These are phyloP conservation scores for Scutellaria baicalensis DNA, from an alignment of 257 asterid genomes.

Conservation along the genomic window DNA sequence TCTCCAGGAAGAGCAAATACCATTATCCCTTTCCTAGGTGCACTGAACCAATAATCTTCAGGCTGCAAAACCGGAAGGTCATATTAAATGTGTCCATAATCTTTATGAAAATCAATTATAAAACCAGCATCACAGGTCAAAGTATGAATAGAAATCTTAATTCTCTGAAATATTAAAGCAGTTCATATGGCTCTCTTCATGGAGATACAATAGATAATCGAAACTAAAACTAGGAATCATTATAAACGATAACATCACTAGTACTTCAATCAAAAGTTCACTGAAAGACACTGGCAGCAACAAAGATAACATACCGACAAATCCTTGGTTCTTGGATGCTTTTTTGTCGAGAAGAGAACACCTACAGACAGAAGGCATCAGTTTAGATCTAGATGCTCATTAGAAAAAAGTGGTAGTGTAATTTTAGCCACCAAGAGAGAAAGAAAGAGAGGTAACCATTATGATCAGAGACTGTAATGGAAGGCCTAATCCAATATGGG, in stretches of 20 bases:
- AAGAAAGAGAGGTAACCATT: slow-evolving; percentile 39
- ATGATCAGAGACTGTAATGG: slow-evolving; percentile 84
- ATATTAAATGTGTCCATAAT: not conserved
- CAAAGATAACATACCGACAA: slow-evolving; percentile 55
- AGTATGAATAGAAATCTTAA: not conserved
- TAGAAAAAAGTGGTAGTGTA: not conserved
- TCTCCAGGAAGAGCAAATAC: slow-evolving; percentile 99
- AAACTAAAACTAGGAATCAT: not conserved
- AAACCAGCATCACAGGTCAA: not conserved
- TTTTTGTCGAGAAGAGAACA: slow-evolving; percentile 83
- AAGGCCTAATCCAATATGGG: slow-evolving; percentile 94
- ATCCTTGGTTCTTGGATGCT: slow-evolving; percentile 95
- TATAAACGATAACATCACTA: not conserved
- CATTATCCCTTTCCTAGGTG: slow-evolving; percentile 93
- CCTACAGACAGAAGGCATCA: slow-evolving; percentile 44
- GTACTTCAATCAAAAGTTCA: not conserved
- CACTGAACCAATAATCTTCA: slow-evolving; percentile 92
- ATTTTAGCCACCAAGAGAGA: not conserved
- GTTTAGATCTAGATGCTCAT: not conserved
- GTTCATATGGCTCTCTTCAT: not conserved
- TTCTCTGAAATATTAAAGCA: slow-evolving; percentile 2
- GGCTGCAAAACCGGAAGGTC: slow-evolving; percentile 50
- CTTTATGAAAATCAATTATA: not conserved
- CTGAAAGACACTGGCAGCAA: not conserved
- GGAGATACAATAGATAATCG: not conserved